phyloP scores from a whole-genome alignment of 176 grass and related monocot species.

The Cenchrus americanus region DNA sequence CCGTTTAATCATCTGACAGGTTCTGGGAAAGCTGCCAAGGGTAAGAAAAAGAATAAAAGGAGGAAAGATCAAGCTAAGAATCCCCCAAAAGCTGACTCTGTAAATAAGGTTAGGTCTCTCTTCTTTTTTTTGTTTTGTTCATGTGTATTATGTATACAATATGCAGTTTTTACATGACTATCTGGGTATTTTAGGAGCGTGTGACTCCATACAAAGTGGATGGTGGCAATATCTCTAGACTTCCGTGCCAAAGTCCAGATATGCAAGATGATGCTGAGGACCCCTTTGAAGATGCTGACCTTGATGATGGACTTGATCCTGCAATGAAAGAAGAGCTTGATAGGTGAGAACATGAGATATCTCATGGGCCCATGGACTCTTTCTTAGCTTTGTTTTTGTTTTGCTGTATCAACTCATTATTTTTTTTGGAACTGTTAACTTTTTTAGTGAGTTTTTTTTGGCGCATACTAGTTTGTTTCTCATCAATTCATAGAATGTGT shows the following conservation, averaged over 20 bases:
- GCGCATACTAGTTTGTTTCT: conserved; percentile 7
- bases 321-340: conserved; percentile 98
- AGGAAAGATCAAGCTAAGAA: conserved; percentile 79
- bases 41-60: conserved; percentile 94
- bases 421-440: background rate
- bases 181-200: conserved; percentile 53
- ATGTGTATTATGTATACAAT: conserved; percentile 18
- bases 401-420: background rate
- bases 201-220: conserved; percentile 42
- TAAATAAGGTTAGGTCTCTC: conserved; percentile 61
- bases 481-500: background rate
- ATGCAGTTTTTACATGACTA: conserved; percentile 39
- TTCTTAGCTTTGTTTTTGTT: conserved; percentile 25
- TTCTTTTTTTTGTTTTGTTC: background rate
- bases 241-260: conserved; percentile 58
- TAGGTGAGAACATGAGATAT: conserved; percentile 56
- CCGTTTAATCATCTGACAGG: conserved; percentile 54
- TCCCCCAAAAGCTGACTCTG: conserved; percentile 48
- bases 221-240: conserved; percentile 64
- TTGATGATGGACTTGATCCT: conserved; percentile 98
- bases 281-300: conserved; percentile 87
- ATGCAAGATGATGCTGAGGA: conserved; percentile 67
- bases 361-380: background rate
- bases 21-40: conserved; percentile 80
- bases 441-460: background rate